These are phyloP conservation scores for Lepidium africanum DNA, from an alignment of 345 rosid genomes.

Conservation along the genomic window DNA sequence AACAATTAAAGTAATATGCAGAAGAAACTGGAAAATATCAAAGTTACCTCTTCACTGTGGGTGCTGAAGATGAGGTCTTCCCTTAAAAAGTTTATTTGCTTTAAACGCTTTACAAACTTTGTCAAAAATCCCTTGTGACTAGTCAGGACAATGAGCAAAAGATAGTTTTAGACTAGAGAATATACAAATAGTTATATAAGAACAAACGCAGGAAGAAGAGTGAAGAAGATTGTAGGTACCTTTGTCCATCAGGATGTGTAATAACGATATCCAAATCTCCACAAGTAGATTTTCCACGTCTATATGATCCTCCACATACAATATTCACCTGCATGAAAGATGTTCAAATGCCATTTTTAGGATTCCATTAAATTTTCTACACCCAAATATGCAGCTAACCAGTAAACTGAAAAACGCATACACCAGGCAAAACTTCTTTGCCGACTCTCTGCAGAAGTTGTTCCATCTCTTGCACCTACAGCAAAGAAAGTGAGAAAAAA, in stretches of 20 bases:
- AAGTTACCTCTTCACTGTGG: constrained; percentile 80
- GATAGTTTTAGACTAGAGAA: constrained; percentile 13
- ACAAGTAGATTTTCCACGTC: constrained; percentile 93
- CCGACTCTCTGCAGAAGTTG: constrained; percentile 62
- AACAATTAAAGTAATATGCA: not conserved
- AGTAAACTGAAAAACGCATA: constrained; percentile 29
- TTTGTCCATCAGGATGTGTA: constrained; percentile 85
- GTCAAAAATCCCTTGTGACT: constrained; percentile 87
- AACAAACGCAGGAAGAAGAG: not conserved
- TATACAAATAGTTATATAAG: not conserved
- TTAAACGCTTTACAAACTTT: constrained; percentile 59
- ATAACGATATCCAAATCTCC: constrained; percentile 85
- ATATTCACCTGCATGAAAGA: constrained; percentile 48
- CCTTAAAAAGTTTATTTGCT: constrained; percentile 65
- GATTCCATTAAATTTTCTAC: not conserved
- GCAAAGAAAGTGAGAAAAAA: not conserved
- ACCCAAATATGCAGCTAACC: not conserved
- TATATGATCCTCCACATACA: constrained; percentile 91
- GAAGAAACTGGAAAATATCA: not conserved
- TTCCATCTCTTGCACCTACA: constrained; percentile 85
- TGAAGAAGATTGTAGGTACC: constrained; percentile 32
- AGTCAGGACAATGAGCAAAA: constrained; percentile 12
- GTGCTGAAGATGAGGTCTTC: constrained; percentile 82
- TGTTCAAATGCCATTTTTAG: not conserved
- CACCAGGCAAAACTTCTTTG: constrained; percentile 73